Percentiles rank a stretch among this genome's conserved stretches.
phyloP scores from a whole-genome alignment of 1,284 basidiomycete genomes.

The Naganishia albida region DNA sequence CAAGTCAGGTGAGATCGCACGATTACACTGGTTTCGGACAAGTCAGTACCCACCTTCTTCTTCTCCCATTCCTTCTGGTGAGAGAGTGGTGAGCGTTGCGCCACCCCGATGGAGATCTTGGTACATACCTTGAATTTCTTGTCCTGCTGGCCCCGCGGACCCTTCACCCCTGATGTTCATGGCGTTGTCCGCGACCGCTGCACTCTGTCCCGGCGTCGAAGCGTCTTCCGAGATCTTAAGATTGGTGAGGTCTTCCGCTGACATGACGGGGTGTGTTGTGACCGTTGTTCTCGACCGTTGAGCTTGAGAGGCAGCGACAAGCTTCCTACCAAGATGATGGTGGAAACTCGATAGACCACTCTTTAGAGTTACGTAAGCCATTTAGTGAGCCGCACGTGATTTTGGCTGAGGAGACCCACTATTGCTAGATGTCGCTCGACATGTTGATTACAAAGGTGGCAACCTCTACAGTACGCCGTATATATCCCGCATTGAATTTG shows the following conservation, averaged over 20 bases:
- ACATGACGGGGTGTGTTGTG: conserved; percentile 1
- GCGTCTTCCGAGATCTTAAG: conserved; percentile 22
- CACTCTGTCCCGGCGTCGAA: conserved; percentile 1
- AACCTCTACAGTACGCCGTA: neutral
- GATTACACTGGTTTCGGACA: too few species aligned
- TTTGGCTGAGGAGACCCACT: neutral
- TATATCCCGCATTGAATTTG: neutral
- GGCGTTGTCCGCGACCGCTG: neutral
- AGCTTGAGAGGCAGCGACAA: neutral
- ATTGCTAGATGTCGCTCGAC: neutral
- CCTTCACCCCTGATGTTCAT: conserved; percentile 18
- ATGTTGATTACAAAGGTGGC: conserved; percentile 16
- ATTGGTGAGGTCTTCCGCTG: conserved; percentile 25
- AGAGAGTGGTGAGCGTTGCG: neutral
- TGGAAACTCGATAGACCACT: conserved; percentile 14
- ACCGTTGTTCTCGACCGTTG: neutral
- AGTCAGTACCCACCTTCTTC: conserved; percentile 4
- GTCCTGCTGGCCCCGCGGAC: neutral
- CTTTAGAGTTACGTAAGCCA: conserved; percentile 9
- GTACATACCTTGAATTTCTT: neutral
- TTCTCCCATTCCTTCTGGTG: conserved; percentile 6
- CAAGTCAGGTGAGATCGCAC: neutral
- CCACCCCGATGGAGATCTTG: too few species aligned
- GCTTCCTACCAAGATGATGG: neutral
- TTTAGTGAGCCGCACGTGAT: neutral